phyloP scores from a whole-genome alignment of 192 early-diverging fungal species.

The Podila horticola region DNA sequence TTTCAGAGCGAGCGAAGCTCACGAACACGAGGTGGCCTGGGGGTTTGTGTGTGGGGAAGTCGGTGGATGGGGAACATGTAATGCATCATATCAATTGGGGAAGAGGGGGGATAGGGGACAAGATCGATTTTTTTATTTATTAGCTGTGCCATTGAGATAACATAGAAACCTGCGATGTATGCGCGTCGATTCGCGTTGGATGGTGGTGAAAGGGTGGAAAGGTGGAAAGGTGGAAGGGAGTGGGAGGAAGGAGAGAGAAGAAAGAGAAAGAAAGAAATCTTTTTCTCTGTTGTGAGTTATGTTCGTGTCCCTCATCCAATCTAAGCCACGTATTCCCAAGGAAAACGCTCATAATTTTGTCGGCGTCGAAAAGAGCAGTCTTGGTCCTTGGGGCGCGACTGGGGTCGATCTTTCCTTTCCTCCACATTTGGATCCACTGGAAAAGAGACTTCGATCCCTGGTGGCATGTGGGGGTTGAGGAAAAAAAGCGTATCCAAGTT shows the following conservation, averaged over 20 bases:
- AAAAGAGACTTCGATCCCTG: too few relatives aligned
- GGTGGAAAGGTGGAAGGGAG: not conserved
- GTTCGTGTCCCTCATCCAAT: too few relatives aligned
- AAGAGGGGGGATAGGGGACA: not conserved
- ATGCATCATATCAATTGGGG: not conserved
- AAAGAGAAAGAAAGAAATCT: not conserved
- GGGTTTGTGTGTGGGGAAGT: not conserved
- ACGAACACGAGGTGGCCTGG: slow-evolving; percentile 49
- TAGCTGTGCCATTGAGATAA: not conserved
- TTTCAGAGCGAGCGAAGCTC: slow-evolving; percentile 37
- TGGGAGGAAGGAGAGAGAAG: not conserved
- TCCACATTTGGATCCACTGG: too few relatives aligned
- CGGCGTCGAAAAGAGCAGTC: too few relatives aligned
- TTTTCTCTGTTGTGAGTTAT: not conserved
- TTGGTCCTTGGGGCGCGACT: too few relatives aligned
- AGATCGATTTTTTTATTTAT: slow-evolving; percentile 1
- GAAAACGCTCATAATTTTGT: too few relatives aligned
- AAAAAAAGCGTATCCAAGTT: too few relatives aligned
- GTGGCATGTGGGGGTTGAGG: too few relatives aligned
- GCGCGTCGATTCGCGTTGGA: not conserved
- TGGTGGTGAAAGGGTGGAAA: not conserved
- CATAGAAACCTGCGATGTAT: not conserved
- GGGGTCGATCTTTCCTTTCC: too few relatives aligned
- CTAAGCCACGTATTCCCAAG: too few relatives aligned
- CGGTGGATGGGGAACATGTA: not conserved